phyloP scores from a whole-genome alignment of 2,329 filamentous ascomycete species.

The Nemania abortiva region DNA sequence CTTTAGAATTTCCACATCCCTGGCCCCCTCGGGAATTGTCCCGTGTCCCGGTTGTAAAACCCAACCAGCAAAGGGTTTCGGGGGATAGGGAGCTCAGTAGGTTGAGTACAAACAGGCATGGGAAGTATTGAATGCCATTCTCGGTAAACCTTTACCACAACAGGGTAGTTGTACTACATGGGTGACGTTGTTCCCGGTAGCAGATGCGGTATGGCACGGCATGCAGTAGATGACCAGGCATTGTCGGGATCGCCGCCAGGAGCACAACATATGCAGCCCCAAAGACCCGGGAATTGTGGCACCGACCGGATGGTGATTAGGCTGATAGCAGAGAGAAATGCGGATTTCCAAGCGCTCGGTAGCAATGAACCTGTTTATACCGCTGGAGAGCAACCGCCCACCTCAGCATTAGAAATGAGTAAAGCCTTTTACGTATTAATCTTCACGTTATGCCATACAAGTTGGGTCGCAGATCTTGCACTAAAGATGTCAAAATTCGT shows the following conservation, averaged over 20 bases:
- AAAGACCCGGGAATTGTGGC: conserved; percentile 18
- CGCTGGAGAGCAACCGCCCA: background rate
- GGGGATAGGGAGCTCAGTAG: background rate
- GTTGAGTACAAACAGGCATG: background rate
- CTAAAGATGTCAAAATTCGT: background rate
- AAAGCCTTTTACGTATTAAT: background rate
- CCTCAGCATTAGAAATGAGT: background rate
- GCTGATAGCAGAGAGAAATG: conserved; percentile 20
- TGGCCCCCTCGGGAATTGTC: background rate
- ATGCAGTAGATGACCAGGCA: conserved; percentile 14
- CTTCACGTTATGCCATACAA: background rate
- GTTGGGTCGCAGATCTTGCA: background rate
- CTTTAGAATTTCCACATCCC: background rate
- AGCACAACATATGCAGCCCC: conserved; percentile 21
- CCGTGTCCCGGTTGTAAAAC: background rate
- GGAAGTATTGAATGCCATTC: background rate
- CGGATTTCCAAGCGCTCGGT: background rate
- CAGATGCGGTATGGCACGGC: conserved; percentile 4
- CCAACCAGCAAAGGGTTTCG: background rate
- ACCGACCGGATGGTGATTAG: conserved; percentile 18
- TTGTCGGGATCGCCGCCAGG: conserved; percentile 21
- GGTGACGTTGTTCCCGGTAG: background rate
- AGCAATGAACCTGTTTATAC: background rate
- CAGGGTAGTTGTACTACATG: background rate
- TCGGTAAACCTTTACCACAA: background rate